phyloP scores from a whole-genome alignment of 345 rosid genomes.

The Camelina hispida region DNA sequence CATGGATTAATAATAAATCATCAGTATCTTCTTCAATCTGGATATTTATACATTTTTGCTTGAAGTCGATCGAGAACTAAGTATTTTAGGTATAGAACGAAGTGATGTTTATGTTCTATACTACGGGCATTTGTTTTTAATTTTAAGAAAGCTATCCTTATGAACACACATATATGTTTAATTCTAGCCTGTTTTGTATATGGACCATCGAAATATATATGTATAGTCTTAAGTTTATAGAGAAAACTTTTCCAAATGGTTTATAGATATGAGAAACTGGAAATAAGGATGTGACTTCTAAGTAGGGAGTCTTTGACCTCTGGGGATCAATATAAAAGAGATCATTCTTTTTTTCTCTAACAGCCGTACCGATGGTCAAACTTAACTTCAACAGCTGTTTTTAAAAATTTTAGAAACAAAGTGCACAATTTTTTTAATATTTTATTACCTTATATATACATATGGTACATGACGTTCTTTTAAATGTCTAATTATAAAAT shows the following conservation, averaged over 20 bases:
- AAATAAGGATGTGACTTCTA: slow-evolving; percentile 17
- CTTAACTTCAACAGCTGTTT: slow-evolving; percentile 19
- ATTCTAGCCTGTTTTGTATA: not conserved
- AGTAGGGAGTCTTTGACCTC: slow-evolving; percentile 27
- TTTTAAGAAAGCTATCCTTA: not conserved
- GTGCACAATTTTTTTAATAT: not conserved
- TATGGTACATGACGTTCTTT: not conserved
- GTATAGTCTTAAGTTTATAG: not conserved
- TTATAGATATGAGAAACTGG: not conserved
- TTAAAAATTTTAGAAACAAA: not conserved
- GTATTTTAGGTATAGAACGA: not conserved
- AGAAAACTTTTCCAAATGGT: not conserved
- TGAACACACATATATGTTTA: not conserved
- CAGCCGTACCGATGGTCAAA: slow-evolving; percentile 5
- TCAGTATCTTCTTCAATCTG: slow-evolving; percentile 16
- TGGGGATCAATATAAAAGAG: slow-evolving; percentile 15
- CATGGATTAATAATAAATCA: not conserved
- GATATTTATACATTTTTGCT: not conserved
- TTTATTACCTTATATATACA: not conserved
- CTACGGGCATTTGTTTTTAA: not conserved
- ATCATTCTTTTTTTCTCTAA: slow-evolving; percentile 9
- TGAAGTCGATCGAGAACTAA: not conserved
- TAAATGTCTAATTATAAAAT: not conserved
- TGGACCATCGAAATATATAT: not conserved
- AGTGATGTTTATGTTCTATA: not conserved